Evolutionary conservation across 106 monocot genomes (phyloP).

Genomic region (Dactylorhiza incarnata): DNA sequence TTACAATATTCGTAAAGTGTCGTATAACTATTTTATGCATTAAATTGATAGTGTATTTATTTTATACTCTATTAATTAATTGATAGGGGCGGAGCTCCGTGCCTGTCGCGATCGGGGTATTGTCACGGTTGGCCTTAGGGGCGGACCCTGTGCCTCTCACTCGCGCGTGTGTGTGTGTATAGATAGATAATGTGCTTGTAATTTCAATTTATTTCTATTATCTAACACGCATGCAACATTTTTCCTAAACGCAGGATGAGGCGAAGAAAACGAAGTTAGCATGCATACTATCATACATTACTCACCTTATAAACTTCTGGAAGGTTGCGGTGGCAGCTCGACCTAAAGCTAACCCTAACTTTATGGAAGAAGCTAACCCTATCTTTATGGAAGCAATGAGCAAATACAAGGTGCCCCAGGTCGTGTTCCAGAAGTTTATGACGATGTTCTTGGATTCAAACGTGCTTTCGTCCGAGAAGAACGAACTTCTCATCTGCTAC

Average conservation of each 20-base stretch:
- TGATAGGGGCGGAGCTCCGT: no score
- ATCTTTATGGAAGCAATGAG: constrained; percentile 3
- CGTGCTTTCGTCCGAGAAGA: constrained; percentile 35
- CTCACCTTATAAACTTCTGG: constrained; percentile 57
- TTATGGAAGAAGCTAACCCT: background rate
- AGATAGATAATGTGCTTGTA: background rate
- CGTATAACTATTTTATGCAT: no score
- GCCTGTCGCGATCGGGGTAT: no score
- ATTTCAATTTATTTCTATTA: background rate
- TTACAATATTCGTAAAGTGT: no score
- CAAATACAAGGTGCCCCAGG: constrained; percentile 34
- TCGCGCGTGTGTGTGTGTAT: no score
- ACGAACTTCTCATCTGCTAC: constrained; percentile 69
- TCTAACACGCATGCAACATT: background rate
- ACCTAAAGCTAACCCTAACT: background rate
- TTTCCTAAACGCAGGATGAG: constrained; percentile 33
- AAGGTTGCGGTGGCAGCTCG: constrained; percentile 9
- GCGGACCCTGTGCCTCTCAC: no score
- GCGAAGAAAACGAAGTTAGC: constrained; percentile 43
- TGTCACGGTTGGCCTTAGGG: no score
- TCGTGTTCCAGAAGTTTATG: constrained; percentile 35
- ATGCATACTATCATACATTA: constrained; percentile 68
- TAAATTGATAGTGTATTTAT: no score
- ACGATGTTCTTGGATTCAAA: constrained; percentile 48
- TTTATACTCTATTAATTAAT: no score